Base-by-base conservation (phyloP, 176 grass and related monocot species). In the Avena insularis region DNA sequence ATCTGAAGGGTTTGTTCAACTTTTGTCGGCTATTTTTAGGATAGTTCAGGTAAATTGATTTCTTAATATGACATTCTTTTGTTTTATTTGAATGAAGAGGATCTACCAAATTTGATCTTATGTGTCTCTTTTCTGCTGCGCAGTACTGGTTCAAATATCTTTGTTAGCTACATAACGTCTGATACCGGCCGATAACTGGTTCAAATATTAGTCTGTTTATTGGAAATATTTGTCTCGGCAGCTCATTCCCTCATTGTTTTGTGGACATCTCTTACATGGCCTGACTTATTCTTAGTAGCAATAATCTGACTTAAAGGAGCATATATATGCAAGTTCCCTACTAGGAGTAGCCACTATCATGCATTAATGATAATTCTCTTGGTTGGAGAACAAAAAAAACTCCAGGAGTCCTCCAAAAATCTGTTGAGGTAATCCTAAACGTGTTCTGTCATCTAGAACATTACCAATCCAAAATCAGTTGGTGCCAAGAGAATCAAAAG, bases 1-100 rank as follows among this genome's bases (percentile, higher is more conserved):
- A 23, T 93, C 92, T 81, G 97, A 99, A 91, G 90, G 92, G 63
- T 99, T 99, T 90, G 94, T 96, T 91, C 94, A 91, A 85, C 97
- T 99, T 89, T 86, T 99, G 47, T 83, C 89, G 2, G 94, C 97
- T 89, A 99, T 99, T 83, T 96, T 93, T 88, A 92, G 89, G 78
- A 89, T 99, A 87, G 94, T 99, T 40, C 92, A 99, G 94, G 97
- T 97, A 88, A 90, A 77, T 6, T 82, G 46, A 50, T 55, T 61
- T 81, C 12, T 84, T 51, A 47, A 60, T 27, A 61, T 49, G 53
- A 55, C 72, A 43, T 82, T 8, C 15, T 16, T 68, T 55, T 79
- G 46, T 9, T 45, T 63, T 47, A n/a, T 68, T 64, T 35, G 1
- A 15, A 76, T 68, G 12, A 45, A 75, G 47, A 27, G 43, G 8